Base-by-base conservation (phyloP, 768 basidiomycete genomes). In the Kondoa malvinella region DNA sequence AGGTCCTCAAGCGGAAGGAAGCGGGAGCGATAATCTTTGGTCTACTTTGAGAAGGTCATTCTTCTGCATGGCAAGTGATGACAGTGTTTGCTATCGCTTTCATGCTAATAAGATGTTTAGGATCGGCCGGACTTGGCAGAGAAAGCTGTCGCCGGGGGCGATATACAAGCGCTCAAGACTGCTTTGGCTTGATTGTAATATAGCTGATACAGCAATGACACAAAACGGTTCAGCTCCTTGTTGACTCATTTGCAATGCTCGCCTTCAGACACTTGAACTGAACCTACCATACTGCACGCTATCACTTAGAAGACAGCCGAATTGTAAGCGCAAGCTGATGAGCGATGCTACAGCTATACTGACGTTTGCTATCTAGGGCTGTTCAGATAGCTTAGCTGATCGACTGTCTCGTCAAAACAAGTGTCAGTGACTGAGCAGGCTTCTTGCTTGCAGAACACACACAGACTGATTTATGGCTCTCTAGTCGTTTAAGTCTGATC, bases 21-120 rank as follows among this genome's bases (percentile, higher is more conserved):
- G 85, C 84, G 73, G 87, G 85, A 90, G 87, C 69, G 84, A 87
- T 67, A 87, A 90, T 71, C 79, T 97, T 33, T 96, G 92, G 95
- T 82, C 83, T 66, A 96, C 94, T 32, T 81, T 99, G 29, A 82
- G 88, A 68, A 83, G 91, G 57, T 84, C 88, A 12, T 83, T 97
- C 71, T 74, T 84, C 56, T 81, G 84, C 34, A 87, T 96, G 91
- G 91, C 89, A 70, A 63, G 82, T 77, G 40, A 34, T 57, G 68
- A 4, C 57, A 29, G 0, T 27, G 31, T 32, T 26, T 66, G 4
- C 32, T 29, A 21, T 0, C 15, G 0, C 34, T 34, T 40, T 30
- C 17, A 27, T 31, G 58, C 66, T 68, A 60, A 62, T 56, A n/a
- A 57, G 59, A 29, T 31, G 27, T 59, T 32, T 73, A 92, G 92